Percentiles rank a stretch among this genome's conserved stretches.
phyloP scores from a whole-genome alignment of 192 early-diverging fungal genomes.

The Physocladia obscura region DNA sequence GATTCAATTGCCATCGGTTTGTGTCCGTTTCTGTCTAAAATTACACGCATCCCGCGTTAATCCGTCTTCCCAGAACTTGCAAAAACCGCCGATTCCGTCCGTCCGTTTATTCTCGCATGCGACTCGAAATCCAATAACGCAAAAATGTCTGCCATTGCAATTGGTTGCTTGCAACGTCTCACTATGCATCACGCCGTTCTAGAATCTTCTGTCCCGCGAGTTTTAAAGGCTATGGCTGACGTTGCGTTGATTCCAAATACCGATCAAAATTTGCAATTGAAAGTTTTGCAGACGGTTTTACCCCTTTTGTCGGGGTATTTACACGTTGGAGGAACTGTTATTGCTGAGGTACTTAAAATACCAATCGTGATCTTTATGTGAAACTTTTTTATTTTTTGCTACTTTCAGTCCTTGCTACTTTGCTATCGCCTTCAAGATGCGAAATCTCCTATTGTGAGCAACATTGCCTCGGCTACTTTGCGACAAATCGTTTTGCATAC shows the following conservation, averaged over 20 bases:
- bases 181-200: conserved; percentile 76
- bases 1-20: conserved; percentile 7
- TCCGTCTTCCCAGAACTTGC: conserved; percentile 18
- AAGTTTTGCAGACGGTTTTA: conserved; percentile 86
- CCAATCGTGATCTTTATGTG: not conserved
- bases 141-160: conserved; percentile 76
- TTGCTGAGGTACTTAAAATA: conserved; percentile 71
- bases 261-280: conserved; percentile 86
- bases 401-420: conserved; percentile 67
- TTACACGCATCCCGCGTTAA: not conserved
- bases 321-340: conserved; percentile 71
- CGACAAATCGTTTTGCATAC: conserved; percentile 79
- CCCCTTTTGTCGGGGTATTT: conserved; percentile 83
- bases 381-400: not conserved
- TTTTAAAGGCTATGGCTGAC: conserved; percentile 14
- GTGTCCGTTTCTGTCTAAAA: too few species aligned
- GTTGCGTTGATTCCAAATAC: conserved; percentile 57
- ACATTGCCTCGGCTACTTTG: conserved; percentile 83
- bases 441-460: conserved; percentile 75
- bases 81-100: conserved; percentile 29
- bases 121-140: conserved; percentile 72
- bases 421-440: conserved; percentile 85
- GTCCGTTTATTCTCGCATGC: conserved; percentile 74
- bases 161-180: conserved; percentile 79
- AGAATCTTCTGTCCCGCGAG: conserved; percentile 49